A percentile compares a stretch with the other conserved stretches of the same genome.
phyloP scores from a whole-genome alignment of 2,329 filamentous ascomycete genomes.

The Remersonia thermophila region DNA sequence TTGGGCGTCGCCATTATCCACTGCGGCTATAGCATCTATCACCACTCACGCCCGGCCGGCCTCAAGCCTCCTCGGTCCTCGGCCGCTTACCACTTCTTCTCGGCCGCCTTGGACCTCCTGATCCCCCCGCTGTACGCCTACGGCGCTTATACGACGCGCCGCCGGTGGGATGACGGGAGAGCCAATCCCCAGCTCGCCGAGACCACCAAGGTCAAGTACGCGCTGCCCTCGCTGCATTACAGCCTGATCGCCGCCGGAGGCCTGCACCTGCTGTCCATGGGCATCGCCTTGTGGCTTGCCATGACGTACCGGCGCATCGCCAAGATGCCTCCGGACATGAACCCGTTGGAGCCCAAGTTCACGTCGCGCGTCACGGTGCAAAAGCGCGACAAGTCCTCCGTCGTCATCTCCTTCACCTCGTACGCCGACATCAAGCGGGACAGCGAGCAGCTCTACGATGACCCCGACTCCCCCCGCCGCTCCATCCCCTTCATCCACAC shows the following conservation, averaged over 20 bases:
- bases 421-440: conserved; percentile 41
- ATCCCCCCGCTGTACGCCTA: conserved; percentile 45
- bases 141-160: conserved; percentile 34
- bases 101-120: conserved; percentile 55
- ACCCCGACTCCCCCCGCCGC: conserved; percentile 34
- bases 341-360: conserved; percentile 76
- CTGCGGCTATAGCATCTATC: conserved; percentile 67
- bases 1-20: conserved; percentile 63
- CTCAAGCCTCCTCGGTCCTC: conserved; percentile 66
- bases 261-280: conserved; percentile 58
- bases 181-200: conserved; percentile 49
- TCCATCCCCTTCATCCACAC: conserved; percentile 73
- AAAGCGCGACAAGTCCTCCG: conserved; percentile 58
- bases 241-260: conserved; percentile 49
- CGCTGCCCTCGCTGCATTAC: conserved; percentile 58
- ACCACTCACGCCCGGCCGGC: conserved; percentile 58
- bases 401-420: conserved; percentile 33
- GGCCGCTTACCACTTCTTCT: conserved; percentile 81
- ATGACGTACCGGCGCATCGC: conserved; percentile 73
- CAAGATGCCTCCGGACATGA: conserved; percentile 82
- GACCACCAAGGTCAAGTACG: conserved; percentile 37
- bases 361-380: conserved; percentile 54
- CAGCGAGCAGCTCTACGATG: conserved; percentile 25
- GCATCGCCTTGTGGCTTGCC: conserved; percentile 62
- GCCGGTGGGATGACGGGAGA: conserved; percentile 46